Conservation (phyloP, 2,329 filamentous ascomycete species). For the Fusarium pseudoanthophilum region DNA sequence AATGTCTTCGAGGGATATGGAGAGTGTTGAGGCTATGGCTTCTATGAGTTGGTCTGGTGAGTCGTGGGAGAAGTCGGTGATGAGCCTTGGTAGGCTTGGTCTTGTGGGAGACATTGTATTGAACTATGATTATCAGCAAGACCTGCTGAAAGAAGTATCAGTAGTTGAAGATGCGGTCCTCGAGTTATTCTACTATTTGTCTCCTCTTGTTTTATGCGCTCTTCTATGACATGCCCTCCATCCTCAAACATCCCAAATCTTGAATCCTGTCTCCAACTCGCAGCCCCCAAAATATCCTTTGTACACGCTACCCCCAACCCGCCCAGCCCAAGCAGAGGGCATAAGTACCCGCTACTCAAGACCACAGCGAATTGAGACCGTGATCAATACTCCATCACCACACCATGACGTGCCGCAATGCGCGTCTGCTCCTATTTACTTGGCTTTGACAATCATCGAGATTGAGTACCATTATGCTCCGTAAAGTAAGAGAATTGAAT, state of each 20-base stretch:
- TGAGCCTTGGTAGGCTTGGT: slow-evolving; percentile 38
- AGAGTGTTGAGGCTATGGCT: slow-evolving; percentile 52
- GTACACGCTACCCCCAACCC: slow-evolving; percentile 14
- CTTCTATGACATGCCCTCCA: slow-evolving; percentile 10
- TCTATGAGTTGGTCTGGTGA: slow-evolving; percentile 48
- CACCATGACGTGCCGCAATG: slow-evolving; percentile 17
- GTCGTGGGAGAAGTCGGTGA: slow-evolving; percentile 32
- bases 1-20: slow-evolving; percentile 47
- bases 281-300: background rate
- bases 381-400: background rate
- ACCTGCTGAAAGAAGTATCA: too few species aligned
- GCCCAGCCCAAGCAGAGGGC: accelerated
- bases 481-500: too few species aligned
- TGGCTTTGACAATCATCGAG: background rate
- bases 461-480: background rate
- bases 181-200: background rate
- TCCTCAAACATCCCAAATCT: background rate
- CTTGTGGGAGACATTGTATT: slow-evolving; percentile 11
- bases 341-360: background rate
- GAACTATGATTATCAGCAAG: background rate
- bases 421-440: background rate
- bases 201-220: background rate
- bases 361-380: slow-evolving; percentile 1
- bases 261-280: slow-evolving; percentile 16
- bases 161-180: background rate